phyloP scores from a whole-genome alignment of 2,329 filamentous ascomycete species.

The Ophiostoma tasmaniense region DNA sequence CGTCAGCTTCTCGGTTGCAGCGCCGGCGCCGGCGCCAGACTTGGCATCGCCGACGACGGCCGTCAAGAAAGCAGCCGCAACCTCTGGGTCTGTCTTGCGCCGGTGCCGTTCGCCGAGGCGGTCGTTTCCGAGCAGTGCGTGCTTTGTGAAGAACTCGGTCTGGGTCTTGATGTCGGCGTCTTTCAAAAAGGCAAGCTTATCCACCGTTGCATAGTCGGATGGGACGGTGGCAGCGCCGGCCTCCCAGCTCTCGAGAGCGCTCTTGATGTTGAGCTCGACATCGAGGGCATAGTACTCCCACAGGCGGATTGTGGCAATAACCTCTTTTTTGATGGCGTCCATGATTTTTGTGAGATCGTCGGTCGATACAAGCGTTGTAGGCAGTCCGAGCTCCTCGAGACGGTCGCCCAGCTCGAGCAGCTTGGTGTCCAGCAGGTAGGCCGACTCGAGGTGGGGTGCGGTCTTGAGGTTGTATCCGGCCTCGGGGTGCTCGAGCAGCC shows the following conservation, averaged over 20 bases:
- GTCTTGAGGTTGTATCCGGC: conserved; percentile 91
- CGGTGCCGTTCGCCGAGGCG: conserved; percentile 72
- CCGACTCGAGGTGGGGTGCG: conserved; percentile 66
- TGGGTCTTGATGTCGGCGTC: conserved; percentile 39
- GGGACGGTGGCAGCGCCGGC: conserved; percentile 49
- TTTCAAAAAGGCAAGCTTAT: conserved; percentile 41
- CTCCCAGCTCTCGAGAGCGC: conserved; percentile 64
- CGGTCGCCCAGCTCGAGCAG: conserved; percentile 69
- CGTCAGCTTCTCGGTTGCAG: conserved; percentile 42
- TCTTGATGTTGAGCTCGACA: conserved; percentile 61
- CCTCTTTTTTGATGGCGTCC: conserved; percentile 72
- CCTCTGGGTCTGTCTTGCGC: conserved; percentile 58
- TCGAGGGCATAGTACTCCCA: conserved; percentile 94
- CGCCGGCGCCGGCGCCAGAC: conserved; percentile 44
- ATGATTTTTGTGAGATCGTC: conserved; percentile 75
- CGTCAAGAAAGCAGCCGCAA: conserved; percentile 61
- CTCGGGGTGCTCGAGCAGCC: conserved; percentile 90
- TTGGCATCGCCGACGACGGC: conserved; percentile 53
- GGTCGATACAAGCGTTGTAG: conserved; percentile 59
- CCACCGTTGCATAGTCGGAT: conserved; percentile 32
- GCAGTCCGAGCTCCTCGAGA: conserved; percentile 62
- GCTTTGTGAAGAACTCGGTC: conserved; percentile 55
- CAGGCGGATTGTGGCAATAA: conserved; percentile 66
- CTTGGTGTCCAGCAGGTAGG: conserved; percentile 52
- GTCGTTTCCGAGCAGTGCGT: conserved; percentile 63